Evolutionary conservation across 2,329 filamentous ascomycete genomes (phyloP), one percentile per base, ranked within the genome.

Genomic region (Geosmithia putterillii): DNA sequence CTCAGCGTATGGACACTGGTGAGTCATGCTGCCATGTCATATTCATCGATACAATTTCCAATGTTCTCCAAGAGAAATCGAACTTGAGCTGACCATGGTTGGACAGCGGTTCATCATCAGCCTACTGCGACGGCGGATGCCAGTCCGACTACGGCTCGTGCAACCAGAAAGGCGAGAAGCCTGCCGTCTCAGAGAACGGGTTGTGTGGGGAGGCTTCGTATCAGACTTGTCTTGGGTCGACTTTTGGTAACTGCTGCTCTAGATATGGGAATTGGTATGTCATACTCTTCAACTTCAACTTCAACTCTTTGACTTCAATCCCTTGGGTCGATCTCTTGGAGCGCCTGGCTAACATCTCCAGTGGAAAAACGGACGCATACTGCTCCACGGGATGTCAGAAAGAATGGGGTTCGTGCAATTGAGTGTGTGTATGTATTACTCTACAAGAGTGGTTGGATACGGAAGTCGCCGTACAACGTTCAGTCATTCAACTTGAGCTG

Each of bases 1-100:
- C 45, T 66, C 64, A 3, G 54, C 51, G 44, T 61, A 59, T 43
- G 64, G 63, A n/a, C 65, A 50, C 46, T 68, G 63, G 62, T 62
- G 52, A 52, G 57, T 51, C 36, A 10, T n/a, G n/a, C 8, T 37
- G 19, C 23, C 43, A 32, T n/a, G 9, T 10, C 10, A 25, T 22
- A 14, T 7, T 14, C 20, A 28, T 3, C 32, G n/a, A n/a, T n/a
- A n/a, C n/a, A n/a, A n/a, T n/a, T n/a, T n/a, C n/a, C n/a, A n/a
- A n/a, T n/a, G n/a, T n/a, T n/a, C n/a, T n/a, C n/a, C n/a, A n/a
- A n/a, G n/a, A n/a, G n/a, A n/a, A n/a, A n/a, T n/a, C n/a, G n/a
- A n/a, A n/a, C n/a, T n/a, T n/a, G n/a, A n/a, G n/a, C n/a, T n/a
- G n/a, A n/a, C n/a, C n/a, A n/a, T n/a, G n/a, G n/a, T n/a, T n/a